Evolutionary conservation across 768 basidiomycete species (phyloP), one percentile per base, ranked within the genome.

Genomic region (Rhodotorula paludigena): DNA sequence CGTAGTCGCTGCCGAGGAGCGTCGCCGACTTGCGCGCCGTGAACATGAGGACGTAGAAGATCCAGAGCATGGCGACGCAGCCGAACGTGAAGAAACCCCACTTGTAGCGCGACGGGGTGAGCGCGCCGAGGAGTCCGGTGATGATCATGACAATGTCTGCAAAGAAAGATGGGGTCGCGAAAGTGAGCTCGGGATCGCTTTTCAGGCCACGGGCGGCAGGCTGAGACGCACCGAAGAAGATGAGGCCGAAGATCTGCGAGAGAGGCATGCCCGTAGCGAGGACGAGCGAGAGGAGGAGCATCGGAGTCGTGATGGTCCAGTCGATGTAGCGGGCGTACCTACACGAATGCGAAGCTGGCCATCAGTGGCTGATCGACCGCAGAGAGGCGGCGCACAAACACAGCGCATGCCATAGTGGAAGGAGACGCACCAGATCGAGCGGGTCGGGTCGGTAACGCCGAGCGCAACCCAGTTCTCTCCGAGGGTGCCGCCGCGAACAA

Each of bases 71-170:
- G 2, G 82, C 81, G 41, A 78, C 76, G 59, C 79, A 71, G 7
- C 82, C 85, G 63, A 85, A 80, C 10, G 77, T 76, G 75, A 76
- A 86, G 76, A 78, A 84, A 28, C 79, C 82, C 82, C 82, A 83
- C 76, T 85, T 85, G 79, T 85, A 86, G 16, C 77, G 76, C 16
- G 81, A 82, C 14, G 70, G 45, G n/a, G 82, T 80, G 47, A 86
- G 80, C 0, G 83, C 82, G 30, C 85, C 85, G 53, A 83, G 77
- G 12, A 86, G 79, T 45, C 79, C 78, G 20, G 77, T 78, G 60
- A 79, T 72, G 62, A 85, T 82, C 75, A 82, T 77, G 57, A 81
- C 81, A 75, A 82, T 30, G 51, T 61, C 49, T 41, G 44, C 52
- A 33, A 54, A 21, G 30, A 15, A 39, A 18, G 23, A 33, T n/a